Percentiles rank a stretch among this genome's conserved stretches.
phyloP scores from a whole-genome alignment of 768 basidiomycete species.

The Xanthoconium purpureum region DNA sequence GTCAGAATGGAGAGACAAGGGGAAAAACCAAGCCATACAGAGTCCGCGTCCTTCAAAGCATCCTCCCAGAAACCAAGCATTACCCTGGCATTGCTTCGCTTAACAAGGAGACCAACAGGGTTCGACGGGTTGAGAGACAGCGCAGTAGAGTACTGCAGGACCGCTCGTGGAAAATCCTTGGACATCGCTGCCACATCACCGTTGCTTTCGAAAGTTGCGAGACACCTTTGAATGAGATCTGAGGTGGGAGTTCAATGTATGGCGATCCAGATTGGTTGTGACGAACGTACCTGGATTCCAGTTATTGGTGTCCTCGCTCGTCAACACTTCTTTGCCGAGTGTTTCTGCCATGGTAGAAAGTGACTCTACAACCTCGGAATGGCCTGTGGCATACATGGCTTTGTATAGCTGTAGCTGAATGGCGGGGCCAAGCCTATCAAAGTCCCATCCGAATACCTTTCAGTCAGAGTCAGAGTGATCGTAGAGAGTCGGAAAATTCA shows the following conservation, averaged over 20 bases:
- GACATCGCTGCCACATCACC: constrained; percentile 1
- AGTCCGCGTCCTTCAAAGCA: neutral
- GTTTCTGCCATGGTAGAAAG: neutral
- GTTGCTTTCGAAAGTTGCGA: neutral
- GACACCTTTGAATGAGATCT: neutral
- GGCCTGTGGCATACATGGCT: no score
- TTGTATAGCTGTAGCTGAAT: no score
- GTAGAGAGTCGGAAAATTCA: no score
- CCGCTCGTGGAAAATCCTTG: neutral
- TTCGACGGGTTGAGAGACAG: neutral
- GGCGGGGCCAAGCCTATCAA: no score
- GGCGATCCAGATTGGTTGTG: neutral
- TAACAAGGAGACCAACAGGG: neutral
- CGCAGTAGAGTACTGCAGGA: neutral
- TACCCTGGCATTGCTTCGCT: constrained; percentile 1
- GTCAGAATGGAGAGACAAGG: neutral
- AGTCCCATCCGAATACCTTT: no score
- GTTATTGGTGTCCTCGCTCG: neutral
- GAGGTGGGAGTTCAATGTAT: neutral
- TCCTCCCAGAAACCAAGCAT: neutral
- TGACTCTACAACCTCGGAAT: neutral
- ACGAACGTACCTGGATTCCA: neutral
- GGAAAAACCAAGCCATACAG: neutral
- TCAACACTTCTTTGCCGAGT: neutral
- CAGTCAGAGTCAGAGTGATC: no score